Conservation (phyloP, 2,329 filamentous ascomycete species). For the Didymella exigua region DNA sequence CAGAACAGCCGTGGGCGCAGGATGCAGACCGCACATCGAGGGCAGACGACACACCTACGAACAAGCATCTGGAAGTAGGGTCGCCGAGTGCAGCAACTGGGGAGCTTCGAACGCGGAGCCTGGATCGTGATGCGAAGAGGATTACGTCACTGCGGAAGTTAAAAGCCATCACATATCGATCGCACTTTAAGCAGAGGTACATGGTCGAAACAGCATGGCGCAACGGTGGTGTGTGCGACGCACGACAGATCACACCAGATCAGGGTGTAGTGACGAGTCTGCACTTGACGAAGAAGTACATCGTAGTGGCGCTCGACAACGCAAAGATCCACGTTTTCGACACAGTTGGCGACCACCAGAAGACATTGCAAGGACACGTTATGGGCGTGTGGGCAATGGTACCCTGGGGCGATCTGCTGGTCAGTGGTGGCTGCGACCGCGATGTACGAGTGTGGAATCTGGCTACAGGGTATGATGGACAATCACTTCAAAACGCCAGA, state of each 20-base stretch:
- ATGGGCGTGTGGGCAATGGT: slow-evolving; percentile 99
- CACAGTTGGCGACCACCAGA: slow-evolving; percentile 83
- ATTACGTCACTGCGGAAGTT: slow-evolving; percentile 52
- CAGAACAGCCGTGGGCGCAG: slow-evolving; percentile 34
- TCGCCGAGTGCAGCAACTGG: slow-evolving; percentile 55
- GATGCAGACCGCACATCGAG: slow-evolving; percentile 36
- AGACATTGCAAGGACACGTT: slow-evolving; percentile 90
- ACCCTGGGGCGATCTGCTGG: slow-evolving; percentile 91
- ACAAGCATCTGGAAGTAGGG: slow-evolving; percentile 36
- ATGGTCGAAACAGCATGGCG: slow-evolving; percentile 97
- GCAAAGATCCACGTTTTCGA: slow-evolving; percentile 99
- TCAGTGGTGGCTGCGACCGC: slow-evolving; percentile 94
- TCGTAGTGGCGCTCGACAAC: slow-evolving; percentile 96
- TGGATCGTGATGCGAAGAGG: slow-evolving; percentile 58
- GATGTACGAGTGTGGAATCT: slow-evolving; percentile 98
- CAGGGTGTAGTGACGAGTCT: slow-evolving; percentile 96
- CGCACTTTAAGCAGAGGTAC: slow-evolving; percentile 96
- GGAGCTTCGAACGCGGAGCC: slow-evolving; percentile 58
- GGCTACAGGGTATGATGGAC: slow-evolving; percentile 74
- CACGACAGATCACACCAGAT: slow-evolving; percentile 90
- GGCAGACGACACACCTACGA: slow-evolving; percentile 32
- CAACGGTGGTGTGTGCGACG: slow-evolving; percentile 82
- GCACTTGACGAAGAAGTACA: slow-evolving; percentile 93
- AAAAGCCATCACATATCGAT: slow-evolving; percentile 84
- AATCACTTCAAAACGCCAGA: background rate